These are phyloP conservation scores for Cercospora sp. DNA, from an alignment of 2,329 filamentous ascomycete species.

Conservation along the genomic window DNA sequence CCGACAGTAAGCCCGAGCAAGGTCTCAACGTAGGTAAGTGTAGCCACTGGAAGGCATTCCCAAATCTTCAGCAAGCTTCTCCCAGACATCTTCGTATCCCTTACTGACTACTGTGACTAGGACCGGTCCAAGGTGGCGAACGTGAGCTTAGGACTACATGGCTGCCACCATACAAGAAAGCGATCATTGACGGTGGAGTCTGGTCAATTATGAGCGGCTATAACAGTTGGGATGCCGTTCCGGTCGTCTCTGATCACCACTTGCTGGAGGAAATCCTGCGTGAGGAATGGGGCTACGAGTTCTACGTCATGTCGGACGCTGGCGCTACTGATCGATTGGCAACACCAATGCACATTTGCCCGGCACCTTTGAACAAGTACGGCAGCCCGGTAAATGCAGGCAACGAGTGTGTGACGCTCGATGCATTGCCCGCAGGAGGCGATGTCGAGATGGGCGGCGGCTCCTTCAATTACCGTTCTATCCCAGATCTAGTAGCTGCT, in stretches of 20 bases:
- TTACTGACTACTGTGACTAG: slow-evolving; percentile 34
- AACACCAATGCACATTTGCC: slow-evolving; percentile 64
- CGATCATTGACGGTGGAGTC: slow-evolving; percentile 69
- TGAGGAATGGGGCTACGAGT: slow-evolving; percentile 71
- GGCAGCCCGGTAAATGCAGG: slow-evolving; percentile 56
- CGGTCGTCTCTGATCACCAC: slow-evolving; percentile 60
- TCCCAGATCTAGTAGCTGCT: slow-evolving; percentile 63
- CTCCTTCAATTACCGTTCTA: slow-evolving; percentile 67
- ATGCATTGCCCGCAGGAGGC: slow-evolving; percentile 66
- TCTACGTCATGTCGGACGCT: slow-evolving; percentile 67
- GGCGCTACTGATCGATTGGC: slow-evolving; percentile 70
- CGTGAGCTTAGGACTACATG: slow-evolving; percentile 57
- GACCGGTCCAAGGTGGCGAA: slow-evolving; percentile 58
- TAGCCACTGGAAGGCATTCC: not conserved
- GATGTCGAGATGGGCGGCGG: slow-evolving; percentile 78
- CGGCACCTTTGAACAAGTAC: slow-evolving; percentile 39
- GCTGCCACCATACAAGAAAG: slow-evolving; percentile 63
- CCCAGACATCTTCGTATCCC: not conserved
- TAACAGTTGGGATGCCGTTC: slow-evolving; percentile 66
- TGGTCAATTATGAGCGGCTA: slow-evolving; percentile 73
- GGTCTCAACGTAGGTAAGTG: slow-evolving; percentile 63
- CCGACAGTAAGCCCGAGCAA: slow-evolving; percentile 68
- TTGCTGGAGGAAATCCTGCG: slow-evolving; percentile 68
- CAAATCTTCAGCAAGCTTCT: not conserved
- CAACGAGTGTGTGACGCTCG: slow-evolving; percentile 63